Percentiles rank a stretch among this genome's conserved stretches.
phyloP scores from a whole-genome alignment of 441 rosid genomes.

The Euphorbia schlechtendalii region DNA sequence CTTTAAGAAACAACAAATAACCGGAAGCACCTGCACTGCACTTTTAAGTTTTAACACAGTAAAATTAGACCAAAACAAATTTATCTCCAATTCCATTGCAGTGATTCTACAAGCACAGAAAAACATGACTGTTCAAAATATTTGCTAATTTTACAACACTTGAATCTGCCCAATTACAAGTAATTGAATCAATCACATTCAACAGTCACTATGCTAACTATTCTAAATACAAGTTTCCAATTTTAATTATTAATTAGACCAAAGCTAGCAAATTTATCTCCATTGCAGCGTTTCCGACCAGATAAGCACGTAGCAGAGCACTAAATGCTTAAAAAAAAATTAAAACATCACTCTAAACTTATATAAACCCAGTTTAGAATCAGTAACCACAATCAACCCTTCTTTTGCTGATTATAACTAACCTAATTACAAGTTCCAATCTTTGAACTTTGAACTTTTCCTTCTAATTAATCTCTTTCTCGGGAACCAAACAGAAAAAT shows the following conservation, averaged over 20 bases:
- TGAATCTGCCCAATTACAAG: background rate
- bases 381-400: background rate
- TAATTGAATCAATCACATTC: background rate
- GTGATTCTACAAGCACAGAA: too few species aligned
- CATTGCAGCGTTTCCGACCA: background rate
- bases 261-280: background rate
- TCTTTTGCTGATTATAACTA: background rate
- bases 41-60: background rate
- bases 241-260: too few species aligned
- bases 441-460: constrained; percentile 3
- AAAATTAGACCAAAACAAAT: background rate
- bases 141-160: background rate
- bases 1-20: too few species aligned
- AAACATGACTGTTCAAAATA: too few species aligned
- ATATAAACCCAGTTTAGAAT: background rate
- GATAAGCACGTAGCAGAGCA: background rate
- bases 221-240: too few species aligned
- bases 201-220: too few species aligned
- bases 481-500: background rate
- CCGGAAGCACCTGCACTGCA: too few species aligned
- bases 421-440: background rate
- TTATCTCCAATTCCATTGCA: background rate
- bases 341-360: too few species aligned
- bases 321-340: background rate
- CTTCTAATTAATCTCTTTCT: background rate